Conservation (phyloP, 164 flowering plant genomes). For the Platanus orientalis region DNA sequence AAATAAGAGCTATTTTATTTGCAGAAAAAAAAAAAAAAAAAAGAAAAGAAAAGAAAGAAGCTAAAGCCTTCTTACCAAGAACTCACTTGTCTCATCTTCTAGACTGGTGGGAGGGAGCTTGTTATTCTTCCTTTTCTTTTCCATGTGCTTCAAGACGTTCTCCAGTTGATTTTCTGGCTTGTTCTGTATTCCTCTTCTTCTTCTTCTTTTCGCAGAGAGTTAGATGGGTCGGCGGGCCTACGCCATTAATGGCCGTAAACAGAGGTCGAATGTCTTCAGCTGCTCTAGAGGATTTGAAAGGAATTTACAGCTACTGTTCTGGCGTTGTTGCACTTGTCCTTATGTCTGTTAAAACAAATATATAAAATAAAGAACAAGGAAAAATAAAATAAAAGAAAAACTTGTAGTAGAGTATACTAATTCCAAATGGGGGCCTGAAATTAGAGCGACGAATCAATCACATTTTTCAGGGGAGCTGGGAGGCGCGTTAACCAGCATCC, state of each 20-base stretch:
- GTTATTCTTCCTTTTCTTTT: constrained; percentile 23
- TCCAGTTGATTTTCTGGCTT: not conserved
- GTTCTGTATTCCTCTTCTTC: not conserved
- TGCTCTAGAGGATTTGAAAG: constrained; percentile 15
- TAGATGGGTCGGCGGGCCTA: not conserved
- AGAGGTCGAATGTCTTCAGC: constrained; percentile 11
- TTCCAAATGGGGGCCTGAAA: no score
- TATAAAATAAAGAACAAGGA: no score
- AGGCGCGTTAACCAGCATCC: no score
- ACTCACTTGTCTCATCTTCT: constrained; percentile 20
- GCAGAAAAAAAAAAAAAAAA: no score
- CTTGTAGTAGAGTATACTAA: no score
- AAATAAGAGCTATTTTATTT: constrained; percentile 1
- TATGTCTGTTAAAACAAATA: no score
- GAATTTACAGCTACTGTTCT: constrained; percentile 17
- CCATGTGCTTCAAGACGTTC: constrained; percentile 20
- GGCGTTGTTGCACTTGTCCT: constrained; percentile 14
- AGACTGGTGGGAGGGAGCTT: no score
- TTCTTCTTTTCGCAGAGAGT: not conserved
- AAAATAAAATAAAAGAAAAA: no score
- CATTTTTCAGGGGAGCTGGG: no score
- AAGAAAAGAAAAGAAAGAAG: not conserved
- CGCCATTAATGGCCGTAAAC: constrained; percentile 11
- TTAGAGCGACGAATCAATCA: no score
- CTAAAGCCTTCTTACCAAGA: constrained; percentile 17